Base-by-base conservation (phyloP, 2,329 filamentous ascomycete genomes). In the Fusarium albosuccineum region DNA sequence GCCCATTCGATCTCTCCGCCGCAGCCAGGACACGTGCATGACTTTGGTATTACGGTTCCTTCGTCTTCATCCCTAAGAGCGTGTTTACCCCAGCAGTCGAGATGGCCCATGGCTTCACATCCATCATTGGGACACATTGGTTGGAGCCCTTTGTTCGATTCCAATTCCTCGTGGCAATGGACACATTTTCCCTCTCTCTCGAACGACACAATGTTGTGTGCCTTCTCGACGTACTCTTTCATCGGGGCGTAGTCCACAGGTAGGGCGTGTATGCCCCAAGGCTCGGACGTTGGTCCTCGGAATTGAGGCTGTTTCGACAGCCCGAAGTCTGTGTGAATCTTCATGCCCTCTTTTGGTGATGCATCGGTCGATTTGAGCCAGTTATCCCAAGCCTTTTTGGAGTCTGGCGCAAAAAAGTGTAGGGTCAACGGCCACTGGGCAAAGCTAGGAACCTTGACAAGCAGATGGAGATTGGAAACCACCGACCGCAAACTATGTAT, bases 391-490 rank as follows among this genome's bases (percentile, higher is more conserved):
- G 86, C 83, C 17, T 80, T 80, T 70, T 91, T 86, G 0, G 93
- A 89, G 61, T 95, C 92, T 4, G 82, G 80, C 3, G 84, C 83
- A 70, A 97, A 95, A 78, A 98, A 95, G 26, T 92, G 89, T 46
- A 97, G 76, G 54, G 87, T 87, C 54, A 99, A 82, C 17, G 95
- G 95, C 95, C 94, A 97, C 45, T 89, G 83, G 14, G 83, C 82
- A 75, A 98, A 98, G 76, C 92, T 96, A 3, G 88, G 86, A 3
- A 94, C 92, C 1, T 91, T 86, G 2, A 97, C 84, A 1, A 99
- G 83, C 3, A 96, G 82, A 75, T 97, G 92, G 27, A 98, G 78
- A 72, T 97, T 96, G 4, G 91, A 90, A 29, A 98, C 77, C 39
- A 93, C 85, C 4, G 91, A 91, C 26, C 81, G 85, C 44, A 97